Evolutionary conservation across 2,329 filamentous ascomycete species (phyloP), one percentile per base, ranked within the genome.

Genomic region (Fusarium annulatum): DNA sequence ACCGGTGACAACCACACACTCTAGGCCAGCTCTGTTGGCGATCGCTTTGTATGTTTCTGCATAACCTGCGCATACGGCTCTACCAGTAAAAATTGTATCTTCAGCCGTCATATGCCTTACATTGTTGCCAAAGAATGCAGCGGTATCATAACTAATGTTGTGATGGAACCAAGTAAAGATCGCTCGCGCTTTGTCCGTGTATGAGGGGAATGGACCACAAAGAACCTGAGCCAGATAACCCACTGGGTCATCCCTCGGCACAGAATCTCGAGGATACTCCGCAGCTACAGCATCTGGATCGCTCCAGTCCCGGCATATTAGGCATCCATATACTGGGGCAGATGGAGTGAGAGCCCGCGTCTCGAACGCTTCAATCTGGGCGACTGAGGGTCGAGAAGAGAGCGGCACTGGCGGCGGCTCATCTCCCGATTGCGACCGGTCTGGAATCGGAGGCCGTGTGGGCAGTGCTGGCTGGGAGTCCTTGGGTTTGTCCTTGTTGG

Each of bases 111-210:
- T 91, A 12, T 88, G 86, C 71, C 90, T 87, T 38, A 97, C 85
- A 52, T 86, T 90, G 41, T 91, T 89, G 64, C 87, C 89, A 79
- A 97, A 97, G 84, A 98, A 97, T 30, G 91, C 88, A 33, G 89
- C 87, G 0, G 91, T 90, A 80, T 98, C 94, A 80, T 98, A 99
- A 52, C 87, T 88, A 65, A 99, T 91, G 77, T 98, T 98, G 82
- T 98, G 92, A 82, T 98, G 96, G 45, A 95, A 90, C 96, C 96
- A 99, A 2, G 93, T 94, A 80, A 98, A 98, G 67, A 99, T 94
- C 5, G 91, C 94, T 34, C 96, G 89, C 5, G 96, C 96, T 84
- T 98, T 98, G 82, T 98, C 96, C 0, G 96, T 97, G 3, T 86
- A 84, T 2, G 94, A 97, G 2, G 90, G 83, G 79, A 98, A 98